Evolutionary conservation across 2,329 filamentous ascomycete species (phyloP).

Genomic region (Colletotrichum costaricense): DNA sequence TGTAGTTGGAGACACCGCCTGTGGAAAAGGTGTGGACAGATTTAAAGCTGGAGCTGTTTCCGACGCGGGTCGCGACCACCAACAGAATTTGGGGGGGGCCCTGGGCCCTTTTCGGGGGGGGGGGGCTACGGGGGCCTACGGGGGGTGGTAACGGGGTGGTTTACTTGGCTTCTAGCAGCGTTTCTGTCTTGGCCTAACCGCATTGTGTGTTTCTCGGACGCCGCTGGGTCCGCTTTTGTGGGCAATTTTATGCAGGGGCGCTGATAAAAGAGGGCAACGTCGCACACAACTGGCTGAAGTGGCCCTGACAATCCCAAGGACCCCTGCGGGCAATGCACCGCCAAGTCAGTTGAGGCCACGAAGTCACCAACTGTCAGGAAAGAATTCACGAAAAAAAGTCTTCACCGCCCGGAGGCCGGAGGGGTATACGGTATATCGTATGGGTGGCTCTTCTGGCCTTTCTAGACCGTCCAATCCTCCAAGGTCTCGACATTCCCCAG

Average conservation of each 20-base stretch:
- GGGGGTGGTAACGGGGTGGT: background rate
- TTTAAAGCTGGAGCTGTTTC: slow-evolving; percentile 33
- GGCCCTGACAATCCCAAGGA: background rate
- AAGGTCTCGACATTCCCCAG: slow-evolving; percentile 12
- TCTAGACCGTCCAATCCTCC: background rate
- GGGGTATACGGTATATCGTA: background rate
- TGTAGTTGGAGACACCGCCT: slow-evolving; percentile 9
- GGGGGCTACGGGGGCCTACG: too few species aligned
- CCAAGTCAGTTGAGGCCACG: slow-evolving; percentile 34
- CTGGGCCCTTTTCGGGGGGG: too few species aligned
- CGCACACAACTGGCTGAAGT: slow-evolving; percentile 8
- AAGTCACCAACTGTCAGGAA: background rate
- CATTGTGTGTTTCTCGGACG: slow-evolving; percentile 18
- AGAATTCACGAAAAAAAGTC: slow-evolving; percentile 18
- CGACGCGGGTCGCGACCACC: slow-evolving; percentile 6
- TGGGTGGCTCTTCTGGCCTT: background rate
- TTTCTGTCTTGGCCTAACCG: slow-evolving; percentile 6
- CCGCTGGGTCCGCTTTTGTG: slow-evolving; percentile 7
- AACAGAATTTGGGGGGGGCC: background rate
- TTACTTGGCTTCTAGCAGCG: background rate
- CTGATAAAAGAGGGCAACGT: slow-evolving; percentile 14
- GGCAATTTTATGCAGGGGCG: slow-evolving; percentile 17
- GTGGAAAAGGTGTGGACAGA: slow-evolving; percentile 29
- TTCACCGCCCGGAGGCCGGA: slow-evolving; percentile 30
- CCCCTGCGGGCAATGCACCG: slow-evolving; percentile 6